Evolutionary conservation across 768 basidiomycete genomes (phyloP), one percentile per base, ranked within the genome.

Genomic region (Gelatoporia subvermispora): DNA sequence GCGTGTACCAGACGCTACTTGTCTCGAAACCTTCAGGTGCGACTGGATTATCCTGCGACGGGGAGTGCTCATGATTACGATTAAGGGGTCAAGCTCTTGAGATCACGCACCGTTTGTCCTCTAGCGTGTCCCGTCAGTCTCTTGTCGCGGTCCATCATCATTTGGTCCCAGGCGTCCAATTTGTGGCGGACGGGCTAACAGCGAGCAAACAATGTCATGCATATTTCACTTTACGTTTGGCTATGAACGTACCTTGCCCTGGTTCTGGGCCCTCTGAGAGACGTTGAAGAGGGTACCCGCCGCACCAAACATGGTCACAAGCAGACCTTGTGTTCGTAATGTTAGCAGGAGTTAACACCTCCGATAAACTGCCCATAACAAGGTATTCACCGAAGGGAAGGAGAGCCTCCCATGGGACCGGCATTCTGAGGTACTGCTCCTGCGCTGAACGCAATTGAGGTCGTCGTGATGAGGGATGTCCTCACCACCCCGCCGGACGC

Each of bases 361-460:
- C 37, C 18, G 13, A 25, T n/a, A 31, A 9, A 16, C n/a, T 16
- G 10, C 17, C 41, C 13, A 8, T 38, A 20, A 22, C 18, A 35
- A 25, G 5, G 16, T 1, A 40, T 53, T 50, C 52, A 93, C 94
- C 94, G 62, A 94, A 93, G 41, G 94, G 94, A 74, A 98, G 89
- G 59, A 97, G 79, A 44, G 94, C 93, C 73, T 98, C 93, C 86
- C 89, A 97, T 57, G 93, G 94, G 59, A 96, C 85, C 48, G 94
- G 94, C 94, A 95, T 95, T 58, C 55, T 75, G 65, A 45, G 15
- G 40, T 38, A 38, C 24, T 24, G 24, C 42, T 37, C 23, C 35
- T 31, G 28, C 28, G 28, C 28, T 31, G 28, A 31, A 31, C 28
- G 28, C 28, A 31, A 13, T 31, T 31, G 28, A 5, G 13, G 13